Percentiles rank a stretch among this genome's conserved stretches.
phyloP scores from a whole-genome alignment of 306 rosid species.

The Quercus variabilis region DNA sequence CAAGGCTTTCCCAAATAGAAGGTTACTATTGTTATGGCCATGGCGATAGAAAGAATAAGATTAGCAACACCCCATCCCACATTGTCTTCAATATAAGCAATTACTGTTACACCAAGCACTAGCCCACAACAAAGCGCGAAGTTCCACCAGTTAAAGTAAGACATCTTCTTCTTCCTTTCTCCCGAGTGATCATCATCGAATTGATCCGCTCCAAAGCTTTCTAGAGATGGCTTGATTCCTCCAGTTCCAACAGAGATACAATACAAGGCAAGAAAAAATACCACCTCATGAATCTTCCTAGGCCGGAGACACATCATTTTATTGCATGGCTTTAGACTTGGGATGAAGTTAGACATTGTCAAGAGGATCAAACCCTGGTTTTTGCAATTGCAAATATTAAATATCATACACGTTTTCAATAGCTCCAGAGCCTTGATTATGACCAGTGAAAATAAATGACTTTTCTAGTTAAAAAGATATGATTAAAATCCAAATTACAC shows the following conservation, averaged over 20 bases:
- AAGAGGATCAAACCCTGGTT: conserved; percentile 41
- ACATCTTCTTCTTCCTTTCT: conserved; percentile 50
- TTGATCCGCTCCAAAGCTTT: conserved; percentile 59
- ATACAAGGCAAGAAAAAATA: conserved; percentile 45
- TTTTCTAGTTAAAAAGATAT: neutral
- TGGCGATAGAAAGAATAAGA: conserved; percentile 28
- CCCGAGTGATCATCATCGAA: conserved; percentile 36
- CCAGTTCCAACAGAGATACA: conserved; percentile 46
- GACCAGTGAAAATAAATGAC: too few relatives aligned
- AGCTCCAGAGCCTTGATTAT: too few relatives aligned
- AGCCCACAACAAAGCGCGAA: conserved; percentile 28
- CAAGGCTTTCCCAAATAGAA: conserved; percentile 35
- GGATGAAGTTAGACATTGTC: conserved; percentile 42
- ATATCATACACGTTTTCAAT: neutral
- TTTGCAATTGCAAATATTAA: neutral
- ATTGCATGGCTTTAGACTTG: conserved; percentile 42
- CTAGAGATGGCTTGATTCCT: conserved; percentile 45
- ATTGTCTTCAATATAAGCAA: conserved; percentile 41
- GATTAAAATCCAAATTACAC: too few relatives aligned
- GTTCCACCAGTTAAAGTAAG: conserved; percentile 54
- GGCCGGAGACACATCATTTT: conserved; percentile 19
- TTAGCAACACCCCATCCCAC: conserved; percentile 42
- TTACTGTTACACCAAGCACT: conserved; percentile 33
- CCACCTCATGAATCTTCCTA: conserved; percentile 46
- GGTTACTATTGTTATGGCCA: conserved; percentile 23